These are phyloP conservation scores for Plasmodium sp. DNA, from an alignment of 169 alveolate species.

Conservation along the genomic window DNA sequence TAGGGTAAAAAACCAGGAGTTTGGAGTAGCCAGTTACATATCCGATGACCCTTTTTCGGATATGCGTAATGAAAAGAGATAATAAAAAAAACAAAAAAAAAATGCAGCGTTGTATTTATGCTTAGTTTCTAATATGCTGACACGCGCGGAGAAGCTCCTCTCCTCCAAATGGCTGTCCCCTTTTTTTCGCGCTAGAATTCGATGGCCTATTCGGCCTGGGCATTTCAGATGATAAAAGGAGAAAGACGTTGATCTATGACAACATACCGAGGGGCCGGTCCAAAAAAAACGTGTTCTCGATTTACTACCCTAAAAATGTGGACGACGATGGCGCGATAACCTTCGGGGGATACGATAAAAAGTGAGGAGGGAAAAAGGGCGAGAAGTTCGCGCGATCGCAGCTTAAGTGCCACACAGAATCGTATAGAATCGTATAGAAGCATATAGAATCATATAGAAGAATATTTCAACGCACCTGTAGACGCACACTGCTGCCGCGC, in stretches of 20 bases:
- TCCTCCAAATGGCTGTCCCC: not conserved
- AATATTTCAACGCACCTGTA: not conserved
- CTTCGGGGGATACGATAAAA: constrained; percentile 70
- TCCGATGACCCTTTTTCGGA: constrained; percentile 75
- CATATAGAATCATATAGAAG: not conserved
- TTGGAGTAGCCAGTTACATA: constrained; percentile 72
- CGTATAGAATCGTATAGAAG: not conserved
- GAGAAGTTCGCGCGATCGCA: not conserved
- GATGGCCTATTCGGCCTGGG: constrained; percentile 74
- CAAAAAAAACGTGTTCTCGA: constrained; percentile 42
- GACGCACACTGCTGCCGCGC: not conserved
- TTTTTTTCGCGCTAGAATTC: constrained; percentile 33
- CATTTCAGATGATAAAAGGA: constrained; percentile 55
- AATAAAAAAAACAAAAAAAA: not conserved
- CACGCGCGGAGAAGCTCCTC: not conserved
- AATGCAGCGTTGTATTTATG: not conserved
- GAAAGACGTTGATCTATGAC: constrained; percentile 32
- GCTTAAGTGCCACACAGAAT: not conserved
- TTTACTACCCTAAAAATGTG: constrained; percentile 67
- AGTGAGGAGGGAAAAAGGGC: constrained; percentile 14
- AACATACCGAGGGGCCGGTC: constrained; percentile 39
- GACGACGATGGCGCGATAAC: constrained; percentile 74
- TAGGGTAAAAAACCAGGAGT: constrained; percentile 69
- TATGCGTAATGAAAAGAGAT: constrained; percentile 42
- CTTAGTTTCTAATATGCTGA: not conserved